Conservation (phyloP, 345 rosid genomes). For the Cardiospermum halicacabum region DNA sequence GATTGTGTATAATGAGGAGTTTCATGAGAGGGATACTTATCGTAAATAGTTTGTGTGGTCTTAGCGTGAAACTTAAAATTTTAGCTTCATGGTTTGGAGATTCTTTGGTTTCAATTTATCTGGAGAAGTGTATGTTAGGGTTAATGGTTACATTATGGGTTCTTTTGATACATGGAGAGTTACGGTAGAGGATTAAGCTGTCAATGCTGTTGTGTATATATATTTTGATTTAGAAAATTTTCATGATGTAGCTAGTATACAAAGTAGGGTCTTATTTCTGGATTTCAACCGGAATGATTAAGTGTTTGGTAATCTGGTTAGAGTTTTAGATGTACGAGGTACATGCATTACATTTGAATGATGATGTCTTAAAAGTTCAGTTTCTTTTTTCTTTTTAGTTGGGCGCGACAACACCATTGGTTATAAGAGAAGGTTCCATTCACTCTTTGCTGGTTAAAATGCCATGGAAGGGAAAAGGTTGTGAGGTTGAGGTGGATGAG, state of each 20-base stretch:
- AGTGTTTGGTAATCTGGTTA: too few relatives aligned
- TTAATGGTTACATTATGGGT: too few relatives aligned
- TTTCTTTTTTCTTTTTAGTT: conserved; percentile 40
- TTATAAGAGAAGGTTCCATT: conserved; percentile 87
- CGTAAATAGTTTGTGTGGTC: neutral
- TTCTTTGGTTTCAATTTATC: too few relatives aligned
- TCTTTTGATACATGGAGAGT: too few relatives aligned
- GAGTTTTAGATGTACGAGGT: neutral
- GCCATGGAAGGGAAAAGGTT: conserved; percentile 84
- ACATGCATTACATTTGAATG: neutral
- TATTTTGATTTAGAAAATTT: neutral
- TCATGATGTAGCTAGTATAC: neutral
- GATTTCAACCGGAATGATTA: neutral
- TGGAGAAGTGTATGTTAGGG: too few relatives aligned
- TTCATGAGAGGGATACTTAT: neutral
- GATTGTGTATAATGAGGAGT: neutral
- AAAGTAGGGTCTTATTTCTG: neutral
- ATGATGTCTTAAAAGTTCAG: neutral
- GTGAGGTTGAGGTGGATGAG: conserved; percentile 82
- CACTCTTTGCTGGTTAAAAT: conserved; percentile 71
- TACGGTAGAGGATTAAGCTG: neutral
- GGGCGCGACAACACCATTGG: conserved; percentile 45
- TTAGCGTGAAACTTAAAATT: neutral
- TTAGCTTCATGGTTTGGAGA: neutral
- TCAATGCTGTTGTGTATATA: neutral